Base-by-base conservation (phyloP, 768 basidiomycete genomes). In the Lepiota venenata region DNA sequence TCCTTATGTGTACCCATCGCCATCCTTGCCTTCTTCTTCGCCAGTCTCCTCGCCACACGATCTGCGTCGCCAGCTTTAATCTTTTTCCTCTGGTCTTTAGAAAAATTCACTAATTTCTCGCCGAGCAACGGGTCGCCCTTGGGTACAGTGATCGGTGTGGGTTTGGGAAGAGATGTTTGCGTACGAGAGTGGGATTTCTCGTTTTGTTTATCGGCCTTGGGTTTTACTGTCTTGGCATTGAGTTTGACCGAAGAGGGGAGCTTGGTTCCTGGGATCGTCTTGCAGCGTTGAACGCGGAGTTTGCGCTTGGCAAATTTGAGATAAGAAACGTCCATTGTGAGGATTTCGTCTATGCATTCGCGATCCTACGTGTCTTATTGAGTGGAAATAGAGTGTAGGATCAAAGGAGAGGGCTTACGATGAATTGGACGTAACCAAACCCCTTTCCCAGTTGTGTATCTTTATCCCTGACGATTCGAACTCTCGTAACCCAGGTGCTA, bases 391-490 rank as follows among this genome's bases (percentile, higher is more conserved):
- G 47, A 15, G 21, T 45, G 25, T 16, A 56, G 57, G 42, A 44
- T n/a, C 21, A 47, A 11, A 22, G 36, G 25, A 16, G 2, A 10
- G 45, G 21, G 76, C 87, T 57, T 67, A 96, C 96, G 52, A 74
- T 67, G 58, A 98, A 91, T 61, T 93, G 86, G 16, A 98, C 85
- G 63, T 98, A 97, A 9, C 89, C 93, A 66, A 98, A 95, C 4
- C 95, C 95, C 71, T 96, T 97, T 11, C 95, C 96, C 12, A 98
- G 80, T 60, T 93, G 93, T 1, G 93, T 97, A 55, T 90, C 92
- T 60, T 83, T 84, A 67, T 98, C 96, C 44, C 91, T 80, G 48
- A 97, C 79, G 61, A 97, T 84, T 40, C 96, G 81, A n/a, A 97
- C 93, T 35, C 82, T 83, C 7, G 79, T 82, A 15, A 95, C 91